Base-by-base conservation (phyloP, 2,329 filamentous ascomycete species). In the Emergomyces orientalis region DNA sequence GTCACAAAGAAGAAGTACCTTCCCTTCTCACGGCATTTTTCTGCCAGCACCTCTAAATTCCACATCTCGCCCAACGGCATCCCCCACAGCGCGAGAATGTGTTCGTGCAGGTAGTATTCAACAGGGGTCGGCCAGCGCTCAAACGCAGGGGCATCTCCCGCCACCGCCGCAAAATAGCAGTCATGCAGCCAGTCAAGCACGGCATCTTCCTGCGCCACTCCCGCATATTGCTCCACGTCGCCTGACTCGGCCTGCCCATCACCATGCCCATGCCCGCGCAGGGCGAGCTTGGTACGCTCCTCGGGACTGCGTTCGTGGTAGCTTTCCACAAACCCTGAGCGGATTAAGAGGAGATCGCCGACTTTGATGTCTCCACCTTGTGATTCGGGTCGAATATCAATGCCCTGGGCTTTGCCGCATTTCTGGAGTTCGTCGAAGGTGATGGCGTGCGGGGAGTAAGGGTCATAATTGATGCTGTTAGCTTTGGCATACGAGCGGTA, bases 161-260 rank as follows among this genome's bases (percentile, higher is more conserved):
- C 85, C 1, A 88, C 86, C 0, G 83, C 84, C 0, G 86, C 79
- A 67, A 90, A 89, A 60, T 86, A 85, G 66, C 81, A 83, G 69
- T 90, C 85, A 76, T 88, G 87, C 63, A 90, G 65, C 86, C 87
- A 90, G 61, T 83, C 81, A 8, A 84, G 76, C 3, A 86, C 80
- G 54, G 81, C 80, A 57, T 83, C 74, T 59, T 83, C 81, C 66
- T 83, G 81, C 56, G 77, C 77, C 2, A 85, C 63, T 0, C 83
- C 82, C 0, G 78, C 79, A 68, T 79, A 84, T 9, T 73, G 62
- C 58, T 78, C 72, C 2, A 76, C 73, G 8, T 76, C 77, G 49
- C 76, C 73, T 32, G 71, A 67, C 25, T 45, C 25, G 11, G 13
- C 14, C 37, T 56, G 2, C 9, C 14, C 39, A n/a, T 27, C 25